A percentile compares a stretch with the other conserved stretches of the same genome.
phyloP scores from a whole-genome alignment of 1,284 basidiomycete species.

The Leccinum pachyderme region DNA sequence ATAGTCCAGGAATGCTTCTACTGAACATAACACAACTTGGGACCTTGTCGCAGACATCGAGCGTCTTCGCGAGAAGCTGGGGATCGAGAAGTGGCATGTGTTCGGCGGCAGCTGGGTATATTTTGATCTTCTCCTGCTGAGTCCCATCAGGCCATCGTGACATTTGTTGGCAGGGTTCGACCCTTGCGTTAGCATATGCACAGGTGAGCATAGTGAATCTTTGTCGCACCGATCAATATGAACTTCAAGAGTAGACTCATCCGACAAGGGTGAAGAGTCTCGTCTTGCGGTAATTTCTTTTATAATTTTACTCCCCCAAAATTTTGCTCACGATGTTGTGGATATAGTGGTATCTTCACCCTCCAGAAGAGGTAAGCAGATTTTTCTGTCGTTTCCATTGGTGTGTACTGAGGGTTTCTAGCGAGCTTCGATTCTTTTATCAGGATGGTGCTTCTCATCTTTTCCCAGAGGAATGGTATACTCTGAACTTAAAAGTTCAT shows the following conservation, averaged over 20 bases:
- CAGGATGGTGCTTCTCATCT: constrained; percentile 79
- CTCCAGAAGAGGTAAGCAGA: constrained; percentile 64
- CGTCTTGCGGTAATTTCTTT: constrained; percentile 63
- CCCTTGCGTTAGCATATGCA: constrained; percentile 85
- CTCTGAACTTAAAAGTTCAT: not conserved
- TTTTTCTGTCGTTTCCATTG: not conserved
- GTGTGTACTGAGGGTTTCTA: constrained; percentile 25
- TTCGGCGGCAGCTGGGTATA: constrained; percentile 89
- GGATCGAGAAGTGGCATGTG: constrained; percentile 85
- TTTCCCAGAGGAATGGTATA: constrained; percentile 87
- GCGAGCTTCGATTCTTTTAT: constrained; percentile 92
- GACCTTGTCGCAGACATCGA: constrained; percentile 92
- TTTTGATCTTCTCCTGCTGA: constrained; percentile 1
- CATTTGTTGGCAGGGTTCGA: constrained; percentile 67
- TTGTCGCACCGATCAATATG: not conserved
- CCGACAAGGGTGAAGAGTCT: constrained; percentile 80
- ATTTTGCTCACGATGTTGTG: not conserved
- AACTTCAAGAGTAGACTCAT: constrained; percentile 51
- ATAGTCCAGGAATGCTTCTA: constrained; percentile 57
- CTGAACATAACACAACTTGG: constrained; percentile 93
- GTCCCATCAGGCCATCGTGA: not conserved
- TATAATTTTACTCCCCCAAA: not conserved
- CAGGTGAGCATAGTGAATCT: constrained; percentile 47
- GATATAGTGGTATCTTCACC: constrained; percentile 80
- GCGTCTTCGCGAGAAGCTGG: constrained; percentile 70